These are phyloP conservation scores for Flaveria trinervia DNA, from an alignment of 129 eudicot genomes.

Conservation along the genomic window DNA sequence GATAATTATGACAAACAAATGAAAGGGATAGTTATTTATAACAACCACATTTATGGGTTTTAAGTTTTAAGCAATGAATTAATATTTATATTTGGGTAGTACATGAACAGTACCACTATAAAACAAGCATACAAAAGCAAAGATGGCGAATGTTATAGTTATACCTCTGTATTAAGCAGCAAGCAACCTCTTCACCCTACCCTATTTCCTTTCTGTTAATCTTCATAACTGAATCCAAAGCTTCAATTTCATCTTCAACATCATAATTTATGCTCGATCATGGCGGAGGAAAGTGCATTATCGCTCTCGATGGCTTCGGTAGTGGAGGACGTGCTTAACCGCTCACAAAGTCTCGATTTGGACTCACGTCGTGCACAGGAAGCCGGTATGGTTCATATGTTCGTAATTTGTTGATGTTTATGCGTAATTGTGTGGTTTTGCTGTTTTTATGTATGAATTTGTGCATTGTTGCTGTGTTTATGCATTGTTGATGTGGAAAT, in stretches of 20 bases:
- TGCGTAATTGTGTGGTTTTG: background rate
- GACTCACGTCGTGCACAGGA: conserved; percentile 92
- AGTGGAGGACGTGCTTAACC: conserved; percentile 76
- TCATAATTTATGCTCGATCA: conserved; percentile 32
- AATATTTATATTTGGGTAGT: conserved; percentile 18
- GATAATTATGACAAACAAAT: background rate
- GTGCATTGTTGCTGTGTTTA: background rate
- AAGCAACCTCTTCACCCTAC: conserved; percentile 27
- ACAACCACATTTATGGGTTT: background rate
- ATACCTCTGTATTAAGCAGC: conserved; percentile 29
- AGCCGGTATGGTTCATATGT: conserved; percentile 53
- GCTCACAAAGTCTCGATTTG: conserved; percentile 71
- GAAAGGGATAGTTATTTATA: background rate
- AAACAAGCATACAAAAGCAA: conserved; percentile 35
- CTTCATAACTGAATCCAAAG: conserved; percentile 14
- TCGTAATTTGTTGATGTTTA: background rate
- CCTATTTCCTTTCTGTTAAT: background rate
- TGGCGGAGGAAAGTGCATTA: conserved; percentile 55
- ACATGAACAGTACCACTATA: conserved; percentile 27
- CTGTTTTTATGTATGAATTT: background rate
- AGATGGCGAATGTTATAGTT: conserved; percentile 28
- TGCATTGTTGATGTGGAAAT: background rate
- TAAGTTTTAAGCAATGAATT: conserved; percentile 7
- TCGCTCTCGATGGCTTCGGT: conserved; percentile 81
- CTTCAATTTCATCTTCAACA: background rate